Conservation (phyloP, 371 early-diverging fungal genomes). For the Phascolomyces articulosus region DNA sequence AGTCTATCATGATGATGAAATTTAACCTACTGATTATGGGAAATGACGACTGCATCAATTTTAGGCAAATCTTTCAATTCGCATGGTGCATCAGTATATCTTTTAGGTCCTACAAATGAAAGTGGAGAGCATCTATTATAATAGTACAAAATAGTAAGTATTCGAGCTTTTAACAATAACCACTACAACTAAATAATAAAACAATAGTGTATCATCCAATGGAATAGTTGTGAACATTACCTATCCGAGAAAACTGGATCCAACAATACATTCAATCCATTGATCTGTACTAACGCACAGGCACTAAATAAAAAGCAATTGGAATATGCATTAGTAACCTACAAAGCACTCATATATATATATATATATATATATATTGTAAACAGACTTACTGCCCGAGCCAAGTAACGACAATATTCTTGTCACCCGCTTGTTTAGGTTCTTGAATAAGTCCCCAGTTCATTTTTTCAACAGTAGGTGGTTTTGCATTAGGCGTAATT, state of each 20-base stretch:
- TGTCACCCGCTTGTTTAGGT: conserved; percentile 13
- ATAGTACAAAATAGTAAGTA: neutral
- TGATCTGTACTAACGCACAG: conserved; percentile 61
- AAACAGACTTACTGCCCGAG: conserved; percentile 42
- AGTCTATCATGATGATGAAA: too few species aligned
- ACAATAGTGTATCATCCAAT: too few species aligned
- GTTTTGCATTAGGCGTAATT: conserved; percentile 12
- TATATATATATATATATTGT: too few species aligned
- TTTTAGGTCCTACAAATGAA: conserved; percentile 64
- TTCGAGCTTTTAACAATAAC: too few species aligned
- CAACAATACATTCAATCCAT: conserved; percentile 68
- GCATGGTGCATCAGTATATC: conserved; percentile 71
- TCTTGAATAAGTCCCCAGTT: conserved; percentile 25
- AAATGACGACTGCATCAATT: conserved; percentile 74
- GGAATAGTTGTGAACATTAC: too few species aligned
- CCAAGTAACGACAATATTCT: conserved; percentile 38
- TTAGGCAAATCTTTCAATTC: conserved; percentile 63
- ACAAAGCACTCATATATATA: neutral
- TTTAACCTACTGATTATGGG: conserved; percentile 64
- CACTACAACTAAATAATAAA: too few species aligned
- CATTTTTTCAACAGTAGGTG: conserved; percentile 19
- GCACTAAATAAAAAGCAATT: conserved; percentile 42
- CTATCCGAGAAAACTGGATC: conserved; percentile 76
- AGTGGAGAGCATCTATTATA: conserved; percentile 62
- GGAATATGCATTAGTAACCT: neutral